Percentiles rank a stretch among this genome's conserved stretches.
Conservation (phyloP, 805 yeast genomes). For the Cyberlindnera lachancei region DNA sequence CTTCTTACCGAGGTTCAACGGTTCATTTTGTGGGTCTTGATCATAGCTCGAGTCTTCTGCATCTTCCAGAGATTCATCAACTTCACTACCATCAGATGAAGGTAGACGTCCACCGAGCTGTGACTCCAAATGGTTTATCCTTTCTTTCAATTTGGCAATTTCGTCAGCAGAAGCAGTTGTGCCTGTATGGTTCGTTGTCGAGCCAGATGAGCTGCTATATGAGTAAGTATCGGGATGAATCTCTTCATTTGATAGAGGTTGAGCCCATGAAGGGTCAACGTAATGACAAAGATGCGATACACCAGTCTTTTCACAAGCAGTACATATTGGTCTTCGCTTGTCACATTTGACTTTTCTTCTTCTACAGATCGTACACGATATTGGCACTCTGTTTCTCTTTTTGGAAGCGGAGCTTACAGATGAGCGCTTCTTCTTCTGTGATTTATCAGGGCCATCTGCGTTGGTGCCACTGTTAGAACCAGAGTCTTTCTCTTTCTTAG, state of each 20-base stretch:
- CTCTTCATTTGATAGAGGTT: slow-evolving; percentile 37
- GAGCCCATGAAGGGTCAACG: slow-evolving; percentile 56
- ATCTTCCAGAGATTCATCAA: slow-evolving; percentile 3
- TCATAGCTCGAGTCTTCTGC: background rate
- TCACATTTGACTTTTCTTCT: slow-evolving; percentile 44
- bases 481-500: no score
- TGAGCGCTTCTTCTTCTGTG: no score
- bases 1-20: slow-evolving; percentile 32
- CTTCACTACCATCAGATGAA: background rate
- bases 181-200: no score
- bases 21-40: slow-evolving; percentile 8
- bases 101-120: slow-evolving; percentile 5
- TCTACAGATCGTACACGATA: slow-evolving; percentile 41
- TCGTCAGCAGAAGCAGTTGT: slow-evolving; percentile 41
- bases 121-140: slow-evolving; percentile 40
- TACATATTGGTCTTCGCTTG: slow-evolving; percentile 46
- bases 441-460: no score
- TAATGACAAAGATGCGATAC: slow-evolving; percentile 52
- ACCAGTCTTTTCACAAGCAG: slow-evolving; percentile 49
- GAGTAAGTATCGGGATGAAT: slow-evolving; percentile 41
- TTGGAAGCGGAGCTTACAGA: slow-evolving; percentile 14
- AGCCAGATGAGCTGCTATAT: no score
- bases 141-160: slow-evolving; percentile 45
- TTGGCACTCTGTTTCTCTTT: slow-evolving; percentile 41
- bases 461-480: no score